Percentiles rank a stretch among this genome's conserved stretches.
phyloP scores from a whole-genome alignment of 1,284 basidiomycete species.

The Hemileia vastatrix region DNA sequence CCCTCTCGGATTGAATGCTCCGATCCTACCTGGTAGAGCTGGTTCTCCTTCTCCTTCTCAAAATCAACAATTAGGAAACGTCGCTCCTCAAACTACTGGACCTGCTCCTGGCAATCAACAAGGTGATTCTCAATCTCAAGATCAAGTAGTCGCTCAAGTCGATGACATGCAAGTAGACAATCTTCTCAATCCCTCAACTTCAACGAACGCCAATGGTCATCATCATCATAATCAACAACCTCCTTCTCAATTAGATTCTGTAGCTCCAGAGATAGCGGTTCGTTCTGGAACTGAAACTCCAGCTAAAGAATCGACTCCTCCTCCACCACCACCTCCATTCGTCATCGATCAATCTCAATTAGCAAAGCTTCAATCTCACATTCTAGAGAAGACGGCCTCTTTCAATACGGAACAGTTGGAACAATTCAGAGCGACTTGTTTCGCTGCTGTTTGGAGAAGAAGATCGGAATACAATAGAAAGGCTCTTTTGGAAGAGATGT shows the following conservation, averaged over 20 bases:
- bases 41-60: neutral
- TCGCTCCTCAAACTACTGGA: neutral
- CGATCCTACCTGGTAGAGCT: neutral
- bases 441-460: constrained; percentile 34
- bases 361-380: constrained; percentile 18
- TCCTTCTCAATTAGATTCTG: neutral
- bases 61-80: neutral
- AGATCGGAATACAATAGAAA: constrained; percentile 36
- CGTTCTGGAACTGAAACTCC: neutral
- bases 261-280: neutral
- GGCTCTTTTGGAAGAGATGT: too few relatives aligned
- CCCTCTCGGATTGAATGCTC: neutral
- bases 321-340: constrained; percentile 26
- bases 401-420: constrained; percentile 39
- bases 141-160: neutral
- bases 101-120: neutral
- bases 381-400: constrained; percentile 25
- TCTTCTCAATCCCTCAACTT: neutral
- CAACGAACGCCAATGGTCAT: neutral
- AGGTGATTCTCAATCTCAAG: neutral
- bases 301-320: neutral
- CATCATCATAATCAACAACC: neutral
- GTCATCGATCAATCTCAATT: constrained; percentile 19
- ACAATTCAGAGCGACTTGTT: constrained; percentile 35
- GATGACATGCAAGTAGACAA: neutral